These are phyloP conservation scores for Volutella citrinella DNA, from an alignment of 2,329 filamentous ascomycete species.

Conservation along the genomic window DNA sequence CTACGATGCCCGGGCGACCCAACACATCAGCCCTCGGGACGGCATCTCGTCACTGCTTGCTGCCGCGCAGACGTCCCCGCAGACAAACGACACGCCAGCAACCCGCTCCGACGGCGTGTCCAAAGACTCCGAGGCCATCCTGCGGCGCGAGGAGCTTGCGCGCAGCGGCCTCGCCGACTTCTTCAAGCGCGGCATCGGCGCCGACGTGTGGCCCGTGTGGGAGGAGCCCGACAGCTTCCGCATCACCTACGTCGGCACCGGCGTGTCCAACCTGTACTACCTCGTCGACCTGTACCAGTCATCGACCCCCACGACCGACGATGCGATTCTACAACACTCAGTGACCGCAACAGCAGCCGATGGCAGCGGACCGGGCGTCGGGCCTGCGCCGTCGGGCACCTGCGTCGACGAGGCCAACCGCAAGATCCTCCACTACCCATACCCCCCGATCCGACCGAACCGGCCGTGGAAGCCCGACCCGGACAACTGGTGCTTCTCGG, in stretches of 20 bases:
- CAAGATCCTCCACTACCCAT: slow-evolving; percentile 19
- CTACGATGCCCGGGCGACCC: too few relatives aligned
- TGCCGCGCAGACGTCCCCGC: slow-evolving; percentile 2
- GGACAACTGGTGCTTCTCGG: slow-evolving; percentile 17
- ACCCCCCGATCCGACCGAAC: slow-evolving; percentile 20
- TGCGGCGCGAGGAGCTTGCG: slow-evolving; percentile 23
- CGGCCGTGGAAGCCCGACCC: slow-evolving; percentile 21
- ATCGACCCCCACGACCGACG: too few relatives aligned
- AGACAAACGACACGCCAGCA: slow-evolving; percentile 2
- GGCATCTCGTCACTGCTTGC: too few relatives aligned
- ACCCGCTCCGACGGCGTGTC: slow-evolving; percentile 6
- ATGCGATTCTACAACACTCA: slow-evolving; percentile 14
- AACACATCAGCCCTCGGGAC: too few relatives aligned
- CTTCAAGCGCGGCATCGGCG: slow-evolving; percentile 22
- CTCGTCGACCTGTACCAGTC: slow-evolving; percentile 20
- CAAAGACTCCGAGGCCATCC: too few relatives aligned
- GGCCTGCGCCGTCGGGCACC: slow-evolving; percentile 13
- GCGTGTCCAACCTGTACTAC: slow-evolving; percentile 22
- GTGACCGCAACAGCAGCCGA: slow-evolving; percentile 11
- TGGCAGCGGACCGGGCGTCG: slow-evolving; percentile 12
- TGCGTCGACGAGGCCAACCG: slow-evolving; percentile 9
- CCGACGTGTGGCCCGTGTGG: slow-evolving; percentile 23
- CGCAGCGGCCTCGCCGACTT: slow-evolving; percentile 21
- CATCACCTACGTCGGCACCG: slow-evolving; percentile 24
- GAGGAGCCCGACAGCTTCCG: slow-evolving; percentile 22